Evolutionary conservation across 768 basidiomycete species (phyloP).

Genomic region (Lentinula aciculospora): DNA sequence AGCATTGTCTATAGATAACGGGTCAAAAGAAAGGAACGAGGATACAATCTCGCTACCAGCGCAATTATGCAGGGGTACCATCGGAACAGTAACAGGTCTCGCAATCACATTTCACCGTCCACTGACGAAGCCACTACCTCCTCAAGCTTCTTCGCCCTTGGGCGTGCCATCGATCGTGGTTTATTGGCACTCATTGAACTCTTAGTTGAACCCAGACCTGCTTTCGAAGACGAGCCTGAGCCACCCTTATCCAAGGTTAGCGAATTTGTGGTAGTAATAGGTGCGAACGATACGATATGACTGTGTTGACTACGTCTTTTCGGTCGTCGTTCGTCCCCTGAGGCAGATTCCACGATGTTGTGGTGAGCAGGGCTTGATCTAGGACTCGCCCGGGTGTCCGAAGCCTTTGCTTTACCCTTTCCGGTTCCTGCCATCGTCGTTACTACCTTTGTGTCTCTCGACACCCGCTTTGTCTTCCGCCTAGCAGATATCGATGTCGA

Average conservation of each 20-base stretch:
- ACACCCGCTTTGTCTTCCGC: background rate
- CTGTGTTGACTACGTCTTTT: background rate
- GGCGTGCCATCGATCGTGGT: background rate
- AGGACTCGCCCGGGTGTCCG: background rate
- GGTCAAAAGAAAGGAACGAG: no score
- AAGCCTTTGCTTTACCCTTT: slow-evolving; percentile 1
- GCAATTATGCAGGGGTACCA: no score
- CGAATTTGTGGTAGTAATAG: background rate
- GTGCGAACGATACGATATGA: background rate
- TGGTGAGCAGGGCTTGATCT: background rate
- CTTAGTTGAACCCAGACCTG: background rate
- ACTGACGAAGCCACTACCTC: slow-evolving; percentile 6
- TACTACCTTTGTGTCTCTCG: background rate
- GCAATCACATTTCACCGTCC: slow-evolving; percentile 4
- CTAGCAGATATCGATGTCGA: slow-evolving; percentile 1
- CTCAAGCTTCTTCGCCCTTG: background rate
- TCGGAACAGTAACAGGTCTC: no score
- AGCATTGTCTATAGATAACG: no score
- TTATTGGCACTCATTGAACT: background rate
- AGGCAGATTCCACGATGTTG: background rate
- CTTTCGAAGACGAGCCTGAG: no score
- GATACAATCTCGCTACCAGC: no score
- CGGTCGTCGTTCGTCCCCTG: background rate
- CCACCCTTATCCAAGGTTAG: no score
- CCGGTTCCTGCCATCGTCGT: background rate